These are phyloP conservation scores for Nymphaea colorata DNA, from an alignment of 164 flowering plant genomes.

Conservation along the genomic window DNA sequence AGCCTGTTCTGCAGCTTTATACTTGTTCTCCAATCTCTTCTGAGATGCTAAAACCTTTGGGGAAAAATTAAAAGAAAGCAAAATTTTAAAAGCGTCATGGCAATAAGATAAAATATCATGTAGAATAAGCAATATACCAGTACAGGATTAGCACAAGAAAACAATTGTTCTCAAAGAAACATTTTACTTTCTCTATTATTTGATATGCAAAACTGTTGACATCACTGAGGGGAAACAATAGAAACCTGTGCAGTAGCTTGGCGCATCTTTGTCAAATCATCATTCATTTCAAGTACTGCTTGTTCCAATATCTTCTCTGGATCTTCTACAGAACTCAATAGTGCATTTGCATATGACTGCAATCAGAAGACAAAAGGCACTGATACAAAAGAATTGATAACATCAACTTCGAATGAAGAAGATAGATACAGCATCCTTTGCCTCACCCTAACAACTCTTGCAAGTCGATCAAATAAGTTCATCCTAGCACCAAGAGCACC, in stretches of 20 bases:
- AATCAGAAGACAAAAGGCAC: conserved; percentile 8
- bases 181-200: neutral
- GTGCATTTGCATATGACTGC: conserved; percentile 91
- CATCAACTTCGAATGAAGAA: neutral
- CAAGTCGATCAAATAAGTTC: conserved; percentile 89
- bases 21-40: conserved; percentile 77
- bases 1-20: conserved; percentile 74
- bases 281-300: conserved; percentile 90
- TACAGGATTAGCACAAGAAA: neutral
- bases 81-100: neutral
- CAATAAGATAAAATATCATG: neutral
- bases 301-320: conserved; percentile 97
- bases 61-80: conserved; percentile 2
- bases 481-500: conserved; percentile 54
- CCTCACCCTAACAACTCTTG: conserved; percentile 77
- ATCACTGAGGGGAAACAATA: neutral
- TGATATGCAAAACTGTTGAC: neutral
- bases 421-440: neutral
- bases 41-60: conserved; percentile 85
- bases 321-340: conserved; percentile 82
- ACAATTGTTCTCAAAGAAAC: neutral
- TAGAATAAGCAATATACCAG: neutral
- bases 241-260: conserved; percentile 98
- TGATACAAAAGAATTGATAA: too few relatives aligned
- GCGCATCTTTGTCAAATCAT: conserved; percentile 92